Evolutionary conservation across 2,329 filamentous ascomycete genomes (phyloP).

Genomic region (Alternaria rosae): DNA sequence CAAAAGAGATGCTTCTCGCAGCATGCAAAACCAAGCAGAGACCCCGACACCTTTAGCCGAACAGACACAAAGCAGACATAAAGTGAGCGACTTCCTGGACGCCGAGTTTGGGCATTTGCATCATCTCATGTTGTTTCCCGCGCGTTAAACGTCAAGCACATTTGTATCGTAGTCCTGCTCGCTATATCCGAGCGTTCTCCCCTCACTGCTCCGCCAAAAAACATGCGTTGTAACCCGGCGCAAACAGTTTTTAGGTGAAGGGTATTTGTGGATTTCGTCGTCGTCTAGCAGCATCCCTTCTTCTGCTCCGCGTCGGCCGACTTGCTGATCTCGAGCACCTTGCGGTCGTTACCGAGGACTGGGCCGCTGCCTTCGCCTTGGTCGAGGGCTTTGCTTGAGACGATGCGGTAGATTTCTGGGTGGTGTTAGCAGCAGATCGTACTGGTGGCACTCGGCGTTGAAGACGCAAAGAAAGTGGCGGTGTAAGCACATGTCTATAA

Average conservation of each 20-base stretch:
- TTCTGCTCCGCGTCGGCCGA: constrained; percentile 81
- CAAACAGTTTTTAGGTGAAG: constrained; percentile 25
- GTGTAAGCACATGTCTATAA: constrained; percentile 11
- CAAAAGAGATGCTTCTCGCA: constrained; percentile 31
- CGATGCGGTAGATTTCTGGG: constrained; percentile 97
- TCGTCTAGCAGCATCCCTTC: constrained; percentile 77
- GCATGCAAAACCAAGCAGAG: constrained; percentile 41
- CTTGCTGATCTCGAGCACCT: constrained; percentile 84
- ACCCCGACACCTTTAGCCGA: constrained; percentile 36
- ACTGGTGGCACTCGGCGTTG: background rate
- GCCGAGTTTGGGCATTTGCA: constrained; percentile 41
- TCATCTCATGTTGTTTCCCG: constrained; percentile 35
- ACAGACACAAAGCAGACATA: constrained; percentile 40
- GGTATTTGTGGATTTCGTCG: constrained; percentile 5
- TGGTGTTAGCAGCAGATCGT: constrained; percentile 9
- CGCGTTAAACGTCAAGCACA: constrained; percentile 15
- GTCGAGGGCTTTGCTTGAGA: constrained; percentile 96
- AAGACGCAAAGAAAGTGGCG: constrained; percentile 16
- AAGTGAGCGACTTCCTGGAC: constrained; percentile 45
- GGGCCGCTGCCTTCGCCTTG: constrained; percentile 83
- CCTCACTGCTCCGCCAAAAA: constrained; percentile 7
- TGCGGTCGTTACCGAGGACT: constrained; percentile 76
- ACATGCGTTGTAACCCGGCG: constrained; percentile 17
- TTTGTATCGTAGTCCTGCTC: constrained; percentile 19
- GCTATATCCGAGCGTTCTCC: constrained; percentile 6